Evolutionary conservation across 257 asterid genomes (phyloP), one percentile per base, ranked within the genome.

Genomic region (Hygrophila difformis): DNA sequence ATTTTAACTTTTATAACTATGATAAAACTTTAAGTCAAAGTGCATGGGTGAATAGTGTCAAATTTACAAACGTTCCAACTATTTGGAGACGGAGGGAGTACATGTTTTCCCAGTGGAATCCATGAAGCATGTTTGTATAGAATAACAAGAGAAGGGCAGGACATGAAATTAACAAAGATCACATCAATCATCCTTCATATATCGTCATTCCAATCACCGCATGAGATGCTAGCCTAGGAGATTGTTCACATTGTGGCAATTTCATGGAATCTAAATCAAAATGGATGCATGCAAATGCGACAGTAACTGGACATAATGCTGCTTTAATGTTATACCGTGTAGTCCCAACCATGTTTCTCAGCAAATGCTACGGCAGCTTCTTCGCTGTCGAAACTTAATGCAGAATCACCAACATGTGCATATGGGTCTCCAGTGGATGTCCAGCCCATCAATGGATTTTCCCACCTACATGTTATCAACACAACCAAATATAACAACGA

Each of bases 371-470:
- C 56, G 39, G 99, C 99, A 65, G 86, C 88, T 63, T 86, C 96
- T 64, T 75, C 74, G 65, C 87, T 86, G 41, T 91, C 99, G 56
- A 91, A 91, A 60, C 70, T 38, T 48, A 82, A 60, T 6, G 73
- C 95, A 47, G 99, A 63, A 68, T 86, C 96, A 50, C 99, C 99
- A 12, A 91, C 96, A 73, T 91, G 39, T 58, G 96, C 75, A 65
- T 91, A 91, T 22, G 99, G 96, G 65, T 91, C 99, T 44, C 99
- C 99, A 0, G 99, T 91, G 46, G 99, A 91, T 47, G 99, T 91
- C 99, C 99, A 91, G 24, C 99, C 95, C 96, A 91, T 91, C 70
- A 91, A 72, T 19, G 99, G 99, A 68, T 91, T 91, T 73, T 91
- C 99, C 99, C 99, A 86, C 62, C 99, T 83, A 53, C 69, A 57